Base-by-base conservation (phyloP, 2,329 filamentous ascomycete genomes). In the Nothophoma quercina region DNA sequence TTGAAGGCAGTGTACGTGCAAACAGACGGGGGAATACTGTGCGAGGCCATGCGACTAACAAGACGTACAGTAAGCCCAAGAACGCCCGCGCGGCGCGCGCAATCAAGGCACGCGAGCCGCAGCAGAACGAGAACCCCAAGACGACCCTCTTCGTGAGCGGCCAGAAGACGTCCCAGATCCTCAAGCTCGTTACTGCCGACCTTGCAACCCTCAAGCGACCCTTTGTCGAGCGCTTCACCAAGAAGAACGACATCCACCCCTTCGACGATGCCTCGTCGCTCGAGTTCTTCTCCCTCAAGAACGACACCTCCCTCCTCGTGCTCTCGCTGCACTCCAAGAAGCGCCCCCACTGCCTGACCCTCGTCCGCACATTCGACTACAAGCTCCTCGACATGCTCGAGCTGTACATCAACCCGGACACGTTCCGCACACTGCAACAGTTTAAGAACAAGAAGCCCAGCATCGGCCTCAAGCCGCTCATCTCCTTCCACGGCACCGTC, bases 261-360 rank as follows among this genome's bases (percentile, higher is more conserved):
- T 99, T 99, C 76, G 93, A 97, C 75, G 92, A 96, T 73, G 80
- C 89, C 59, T 82, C 88, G 22, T 93, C 89, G 45, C 84, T 98
- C 62, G 91, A 97, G 77, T 99, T 99, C 81, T 93, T 99, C 81
- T 88, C 89, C 58, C 88, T 93, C 72, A 99, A 98, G 81, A 99
- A 99, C 78, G 95, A 99, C 75, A 88, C 90, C 68, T 89, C 87
- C 36, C 80, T 97, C 39, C 83, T 97, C 62, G 83, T 95, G 62
- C 96, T 96, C 67, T 93, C 88, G 44, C 88, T 85, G 73, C 89
- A 88, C 75, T 91, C 85, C 75, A 99, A 98, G 83, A 99, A 98
- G 83, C 84, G 95, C n/a, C 93, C 93, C 5, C 92, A 99, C 76
- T 88, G 88, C 58, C 75, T 99, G 66, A 97, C 92, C 0, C 77